Base-by-base conservation (phyloP, 1,284 basidiomycete species). In the Ustilago loliicola region DNA sequence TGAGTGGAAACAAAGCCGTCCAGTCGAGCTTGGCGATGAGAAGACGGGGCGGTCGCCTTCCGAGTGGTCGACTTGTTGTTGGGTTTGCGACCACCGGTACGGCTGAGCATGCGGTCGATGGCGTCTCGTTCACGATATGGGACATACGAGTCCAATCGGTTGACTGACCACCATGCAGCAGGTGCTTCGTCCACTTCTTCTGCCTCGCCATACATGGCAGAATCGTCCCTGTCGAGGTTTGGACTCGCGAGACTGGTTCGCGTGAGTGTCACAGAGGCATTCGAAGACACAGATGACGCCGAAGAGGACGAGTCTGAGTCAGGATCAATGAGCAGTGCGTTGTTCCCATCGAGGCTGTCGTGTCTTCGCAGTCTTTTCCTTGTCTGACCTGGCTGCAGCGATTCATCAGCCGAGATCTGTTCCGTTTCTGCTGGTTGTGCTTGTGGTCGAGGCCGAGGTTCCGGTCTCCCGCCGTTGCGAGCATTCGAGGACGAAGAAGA, bases 21-120 rank as follows among this genome's bases (percentile, higher is more conserved):
- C 8, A 76, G 47, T 11, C 73, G 61, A 30, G 59, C 68, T 50
- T 76, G 73, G 10, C 65, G 58, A 21, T 56, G 61, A 10, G 51
- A 21, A 5, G 65, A 45, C 5, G 23, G 30, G 11, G 15, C 34
- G 2, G 42, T 38, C 2, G 25, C 11, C n/a, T 53, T 50, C 10
- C 58, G 61, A 3, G 21, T 34, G 10, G 38, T 32, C 2, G 48
- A 2, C 11, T 62, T 67, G 19, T 27, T 55, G 30, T 64, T 65
- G 17, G 47, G 48, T 23, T 71, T 70, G 19, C 64, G 52, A 13
- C 69, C 77, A 25, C 51, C 62, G 3, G 79, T 75, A 21, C 81
- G 72, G 25, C 75, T 61, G 7, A 85, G 77, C 80, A 85, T 83
- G 13, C 81, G 79, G 53, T 85, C 83, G 27, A 85, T 77, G 6